A percentile compares a stretch with the other conserved stretches of the same genome.
Conservation (phyloP, 23 red algal species). For the Gracilariopsis chorda region DNA sequence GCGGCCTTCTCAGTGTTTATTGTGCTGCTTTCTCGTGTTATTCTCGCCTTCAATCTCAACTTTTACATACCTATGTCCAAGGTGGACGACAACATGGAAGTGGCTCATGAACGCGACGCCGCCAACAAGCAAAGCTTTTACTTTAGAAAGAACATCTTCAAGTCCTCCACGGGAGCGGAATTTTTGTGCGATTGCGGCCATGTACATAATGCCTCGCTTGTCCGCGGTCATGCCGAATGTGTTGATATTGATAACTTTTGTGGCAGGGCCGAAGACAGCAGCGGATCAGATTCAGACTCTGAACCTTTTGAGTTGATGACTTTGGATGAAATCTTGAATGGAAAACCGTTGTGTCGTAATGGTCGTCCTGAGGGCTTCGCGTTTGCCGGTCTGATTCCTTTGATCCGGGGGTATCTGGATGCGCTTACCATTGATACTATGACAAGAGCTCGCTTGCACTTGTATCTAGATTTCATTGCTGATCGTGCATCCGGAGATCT, state of each 20-base stretch:
- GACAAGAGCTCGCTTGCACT: slow-evolving; percentile 43
- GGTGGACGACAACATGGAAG: slow-evolving; percentile 91
- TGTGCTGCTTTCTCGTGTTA: slow-evolving; percentile 92
- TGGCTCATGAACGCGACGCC: slow-evolving; percentile 73
- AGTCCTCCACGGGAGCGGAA: slow-evolving; percentile 31
- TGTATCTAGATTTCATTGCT: slow-evolving; percentile 92
- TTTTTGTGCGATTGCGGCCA: slow-evolving; percentile 92
- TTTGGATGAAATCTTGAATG: slow-evolving; percentile 97
- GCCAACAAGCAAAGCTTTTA: slow-evolving; percentile 57
- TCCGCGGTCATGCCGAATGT: slow-evolving; percentile 26
- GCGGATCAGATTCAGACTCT: slow-evolving; percentile 66
- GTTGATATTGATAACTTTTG: slow-evolving; percentile 55
- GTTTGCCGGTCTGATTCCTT: slow-evolving; percentile 95
- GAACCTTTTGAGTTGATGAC: slow-evolving; percentile 83
- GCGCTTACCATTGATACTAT: slow-evolving; percentile 64
- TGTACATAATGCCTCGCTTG: slow-evolving; percentile 65
- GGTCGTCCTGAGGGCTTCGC: slow-evolving; percentile 41
- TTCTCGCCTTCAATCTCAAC: slow-evolving; percentile 96
- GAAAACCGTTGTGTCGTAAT: slow-evolving; percentile 71
- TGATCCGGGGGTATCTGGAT: slow-evolving; percentile 89
- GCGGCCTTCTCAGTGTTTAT: slow-evolving; percentile 97
- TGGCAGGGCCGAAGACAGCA: not conserved
- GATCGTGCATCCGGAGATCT: slow-evolving; percentile 75
- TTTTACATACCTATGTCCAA: slow-evolving; percentile 96
- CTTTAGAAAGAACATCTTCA: slow-evolving; percentile 94